phyloP scores from a whole-genome alignment of 208 protist genomes.

The Leishmania tarentolae region DNA sequence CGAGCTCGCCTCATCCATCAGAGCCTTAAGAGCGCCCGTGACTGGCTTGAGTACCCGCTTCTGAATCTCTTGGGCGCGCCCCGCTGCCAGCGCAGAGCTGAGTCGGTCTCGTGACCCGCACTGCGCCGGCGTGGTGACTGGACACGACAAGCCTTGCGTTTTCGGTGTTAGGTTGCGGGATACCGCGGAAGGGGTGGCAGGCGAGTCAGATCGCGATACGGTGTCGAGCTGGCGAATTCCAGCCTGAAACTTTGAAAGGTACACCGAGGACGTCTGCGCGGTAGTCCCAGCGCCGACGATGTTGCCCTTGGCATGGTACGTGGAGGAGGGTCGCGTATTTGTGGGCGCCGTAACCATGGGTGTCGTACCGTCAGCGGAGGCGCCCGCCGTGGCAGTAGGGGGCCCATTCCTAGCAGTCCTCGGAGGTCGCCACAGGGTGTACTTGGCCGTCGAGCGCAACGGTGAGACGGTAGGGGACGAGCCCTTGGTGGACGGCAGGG shows the following conservation, averaged over 20 bases:
- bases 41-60: conserved; percentile 15
- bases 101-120: conserved; percentile 18
- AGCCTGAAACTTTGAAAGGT: conserved; percentile 22
- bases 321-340: not conserved
- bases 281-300: not conserved
- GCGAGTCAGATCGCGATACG: not conserved
- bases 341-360: not conserved
- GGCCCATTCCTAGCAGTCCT: not conserved
- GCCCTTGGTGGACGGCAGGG: not conserved
- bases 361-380: not conserved
- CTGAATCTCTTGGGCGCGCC: conserved; percentile 17
- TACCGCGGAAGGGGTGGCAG: not conserved
- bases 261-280: conserved; percentile 6
- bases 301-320: not conserved
- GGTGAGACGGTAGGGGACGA: not conserved
- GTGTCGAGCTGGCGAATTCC: conserved; percentile 22
- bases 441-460: not conserved
- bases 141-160: not conserved
- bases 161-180: not conserved
- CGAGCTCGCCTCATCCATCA: conserved; percentile 63
- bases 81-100: conserved; percentile 20
- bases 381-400: not conserved
- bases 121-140: conserved; percentile 6
- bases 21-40: conserved; percentile 38
- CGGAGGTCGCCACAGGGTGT: conserved; percentile 9